phyloP scores from a whole-genome alignment of 352 stramenopile species.

The Blastocystis hominis region DNA sequence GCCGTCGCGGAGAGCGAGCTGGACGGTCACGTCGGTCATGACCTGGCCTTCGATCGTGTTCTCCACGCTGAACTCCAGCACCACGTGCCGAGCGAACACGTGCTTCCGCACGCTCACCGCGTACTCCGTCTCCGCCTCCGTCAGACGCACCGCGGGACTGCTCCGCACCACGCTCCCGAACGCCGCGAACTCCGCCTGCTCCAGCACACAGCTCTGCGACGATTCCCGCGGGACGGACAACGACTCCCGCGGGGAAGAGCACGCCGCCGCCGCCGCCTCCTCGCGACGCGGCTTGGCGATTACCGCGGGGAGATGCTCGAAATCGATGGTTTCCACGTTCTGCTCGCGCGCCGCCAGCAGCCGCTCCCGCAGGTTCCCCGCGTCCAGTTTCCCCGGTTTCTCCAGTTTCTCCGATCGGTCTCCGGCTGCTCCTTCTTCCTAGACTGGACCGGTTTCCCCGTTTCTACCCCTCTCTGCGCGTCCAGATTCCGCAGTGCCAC shows the following conservation, averaged over 20 bases:
- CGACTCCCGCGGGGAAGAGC: neutral
- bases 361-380: conserved; percentile 69
- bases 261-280: conserved; percentile 10
- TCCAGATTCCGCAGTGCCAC: conserved; percentile 39
- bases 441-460: neutral
- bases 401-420: conserved; percentile 48
- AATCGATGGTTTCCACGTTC: conserved; percentile 71
- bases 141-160: conserved; percentile 77
- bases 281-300: conserved; percentile 62
- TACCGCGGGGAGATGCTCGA: conserved; percentile 73
- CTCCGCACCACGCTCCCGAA: conserved; percentile 84
- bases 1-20: conserved; percentile 84
- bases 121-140: conserved; percentile 93
- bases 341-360: conserved; percentile 75
- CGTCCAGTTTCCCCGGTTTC: conserved; percentile 63
- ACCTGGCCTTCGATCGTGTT: conserved; percentile 97
- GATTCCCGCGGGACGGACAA: too few species aligned
- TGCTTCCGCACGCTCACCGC: conserved; percentile 90
- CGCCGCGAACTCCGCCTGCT: conserved; percentile 85
- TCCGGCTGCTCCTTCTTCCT: too few species aligned
- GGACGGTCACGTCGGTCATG: conserved; percentile 81
- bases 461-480: conserved; percentile 10
- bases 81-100: conserved; percentile 86
- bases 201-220: too few species aligned
- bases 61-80: conserved; percentile 89